Conservation (phyloP, 169 alveolate species). For the Cryptosporidium parvum region DNA sequence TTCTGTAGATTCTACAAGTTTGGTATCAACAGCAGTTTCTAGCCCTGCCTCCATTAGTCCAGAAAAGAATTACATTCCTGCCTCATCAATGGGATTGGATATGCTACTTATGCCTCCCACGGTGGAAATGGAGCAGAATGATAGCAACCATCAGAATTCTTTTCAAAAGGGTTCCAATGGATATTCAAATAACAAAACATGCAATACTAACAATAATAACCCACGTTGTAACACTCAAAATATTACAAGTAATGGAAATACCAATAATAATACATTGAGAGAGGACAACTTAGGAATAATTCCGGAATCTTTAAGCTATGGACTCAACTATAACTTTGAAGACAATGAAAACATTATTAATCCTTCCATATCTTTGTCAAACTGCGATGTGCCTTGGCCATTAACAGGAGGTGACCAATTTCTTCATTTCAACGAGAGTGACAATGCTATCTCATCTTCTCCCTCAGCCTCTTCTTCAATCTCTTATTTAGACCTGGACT, state of each 20-base stretch:
- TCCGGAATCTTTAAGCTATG: not conserved
- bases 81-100: slow-evolving; percentile 30
- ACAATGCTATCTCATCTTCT: slow-evolving; percentile 7
- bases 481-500: slow-evolving; percentile 36
- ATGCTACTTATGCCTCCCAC: slow-evolving; percentile 67
- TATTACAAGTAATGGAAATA: not conserved
- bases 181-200: not conserved
- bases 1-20: slow-evolving; percentile 45
- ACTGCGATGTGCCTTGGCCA: slow-evolving; percentile 74
- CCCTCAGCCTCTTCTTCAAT: slow-evolving; percentile 58
- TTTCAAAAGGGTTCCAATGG: not conserved
- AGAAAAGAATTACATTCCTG: slow-evolving; percentile 46
- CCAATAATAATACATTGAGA: not conserved
- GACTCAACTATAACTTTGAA: slow-evolving; percentile 5
- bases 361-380: slow-evolving; percentile 38
- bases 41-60: slow-evolving; percentile 74
- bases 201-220: not conserved
- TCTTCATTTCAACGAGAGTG: slow-evolving; percentile 16
- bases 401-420: slow-evolving; percentile 53
- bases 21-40: slow-evolving; percentile 61
- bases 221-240: not conserved
- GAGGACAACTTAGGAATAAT: not conserved
- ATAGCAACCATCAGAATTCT: not conserved
- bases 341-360: slow-evolving; percentile 33
- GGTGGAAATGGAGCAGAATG: slow-evolving; percentile 27